Evolutionary conservation across 768 basidiomycete genomes (phyloP).

Genomic region (Pisolithus tinctorius): DNA sequence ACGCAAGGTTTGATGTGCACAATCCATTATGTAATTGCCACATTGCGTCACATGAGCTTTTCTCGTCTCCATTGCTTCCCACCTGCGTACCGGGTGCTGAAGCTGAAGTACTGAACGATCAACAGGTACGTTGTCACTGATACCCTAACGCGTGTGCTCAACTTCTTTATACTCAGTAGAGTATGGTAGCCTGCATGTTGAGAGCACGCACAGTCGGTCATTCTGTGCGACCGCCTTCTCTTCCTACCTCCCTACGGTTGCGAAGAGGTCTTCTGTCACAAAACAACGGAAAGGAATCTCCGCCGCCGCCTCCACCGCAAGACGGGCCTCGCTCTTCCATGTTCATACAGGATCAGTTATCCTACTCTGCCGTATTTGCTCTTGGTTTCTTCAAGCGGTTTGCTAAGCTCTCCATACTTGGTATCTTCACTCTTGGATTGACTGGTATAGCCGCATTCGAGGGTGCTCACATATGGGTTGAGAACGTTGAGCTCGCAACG

Average conservation of each 20-base stretch:
- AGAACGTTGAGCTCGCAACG: slow-evolving; percentile 41
- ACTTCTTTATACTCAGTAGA: not conserved
- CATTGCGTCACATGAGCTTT: too few relatives aligned
- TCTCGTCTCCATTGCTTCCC: too few relatives aligned
- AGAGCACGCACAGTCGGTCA: not conserved
- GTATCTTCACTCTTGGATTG: slow-evolving; percentile 36
- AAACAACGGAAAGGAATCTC: slow-evolving; percentile 1
- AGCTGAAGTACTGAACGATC: too few relatives aligned
- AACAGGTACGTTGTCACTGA: too few relatives aligned
- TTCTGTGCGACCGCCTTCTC: not conserved
- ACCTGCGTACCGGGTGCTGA: too few relatives aligned
- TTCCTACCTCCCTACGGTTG: not conserved
- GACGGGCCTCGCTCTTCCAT: slow-evolving; percentile 2
- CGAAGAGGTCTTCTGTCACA: slow-evolving; percentile 14
- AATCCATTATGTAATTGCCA: too few relatives aligned
- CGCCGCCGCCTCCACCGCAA: slow-evolving; percentile 4
- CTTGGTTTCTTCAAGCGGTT: slow-evolving; percentile 41
- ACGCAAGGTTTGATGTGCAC: too few relatives aligned
- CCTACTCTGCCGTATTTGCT: slow-evolving; percentile 31
- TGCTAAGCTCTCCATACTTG: slow-evolving; percentile 43
- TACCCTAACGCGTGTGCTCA: too few relatives aligned
- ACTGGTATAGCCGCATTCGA: slow-evolving; percentile 47
- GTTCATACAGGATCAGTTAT: slow-evolving; percentile 29
- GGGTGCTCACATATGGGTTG: slow-evolving; percentile 57
- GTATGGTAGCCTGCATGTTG: not conserved